Base-by-base conservation (phyloP, 257 asterid genomes). In the Anisodus acutangulus region DNA sequence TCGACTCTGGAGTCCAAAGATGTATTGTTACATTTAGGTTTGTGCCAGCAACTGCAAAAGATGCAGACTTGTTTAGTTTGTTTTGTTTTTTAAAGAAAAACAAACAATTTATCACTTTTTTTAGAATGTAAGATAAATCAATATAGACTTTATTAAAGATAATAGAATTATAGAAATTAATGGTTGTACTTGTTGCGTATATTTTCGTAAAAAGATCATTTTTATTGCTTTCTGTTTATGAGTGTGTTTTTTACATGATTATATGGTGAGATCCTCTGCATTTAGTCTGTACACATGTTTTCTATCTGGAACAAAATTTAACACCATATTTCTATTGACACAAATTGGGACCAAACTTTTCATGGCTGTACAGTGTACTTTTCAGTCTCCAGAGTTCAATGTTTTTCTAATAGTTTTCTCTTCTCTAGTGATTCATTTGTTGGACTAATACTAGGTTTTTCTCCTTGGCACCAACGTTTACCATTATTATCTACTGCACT, bases 1-100 rank as follows among this genome's bases (percentile, higher is more conserved):
- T 90, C 97, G 9, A 97, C 95, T 64, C 78, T 97, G 88, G 99
- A 95, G 84, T 87, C 98, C 71, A 97, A 95, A 91, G 99, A 97
- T 88, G 88, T 97, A 70, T 86, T 91, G 90, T 92, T 97, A 89
- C 98, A 92, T 92, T 91, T 97, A 92, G 99, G 98, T 97, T 88
- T 90, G 96, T 89, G 84, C 82, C 66, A 78, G 26, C 63, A 78
- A 78, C 87, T 87, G 83, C 82, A 31, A 26, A 71, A 26, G 59
- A 84, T 37, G 64, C 64, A 13, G 45, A 13, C 22, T 51, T 53
- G 64, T 35, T 78, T 53, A 26, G 31, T 13, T 54, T 78, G 82
- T 31, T 78, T 78, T 74, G 12, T 49, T 53, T 53, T 31, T 17
- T 78, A 0, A 17, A 26, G 26, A 31, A 53, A 71, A 78, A 13